Evolutionary conservation across 768 basidiomycete species (phyloP).

Genomic region (Infundibulicybe gibba): DNA sequence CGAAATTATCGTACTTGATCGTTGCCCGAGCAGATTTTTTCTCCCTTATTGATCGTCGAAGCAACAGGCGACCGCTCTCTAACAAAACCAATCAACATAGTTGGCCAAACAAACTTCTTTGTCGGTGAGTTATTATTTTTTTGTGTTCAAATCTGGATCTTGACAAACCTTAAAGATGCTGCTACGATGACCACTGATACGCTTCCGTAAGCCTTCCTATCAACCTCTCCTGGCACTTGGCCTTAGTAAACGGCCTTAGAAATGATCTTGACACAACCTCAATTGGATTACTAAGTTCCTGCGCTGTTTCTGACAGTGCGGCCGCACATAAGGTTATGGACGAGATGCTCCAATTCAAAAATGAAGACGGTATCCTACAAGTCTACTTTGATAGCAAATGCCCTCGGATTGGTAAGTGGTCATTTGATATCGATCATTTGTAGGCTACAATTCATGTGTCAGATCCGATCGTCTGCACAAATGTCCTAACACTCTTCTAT

Average conservation of each 20-base stretch:
- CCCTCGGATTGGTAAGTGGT: slow-evolving; percentile 14
- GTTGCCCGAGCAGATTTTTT: slow-evolving; percentile 20
- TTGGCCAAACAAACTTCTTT: too few species aligned
- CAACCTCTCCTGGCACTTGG: too few species aligned
- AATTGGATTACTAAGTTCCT: background rate
- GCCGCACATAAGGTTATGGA: too few species aligned
- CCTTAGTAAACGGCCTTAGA: background rate
- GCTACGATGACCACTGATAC: too few species aligned
- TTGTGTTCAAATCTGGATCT: too few species aligned
- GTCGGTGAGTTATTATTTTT: too few species aligned
- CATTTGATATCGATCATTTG: too few species aligned
- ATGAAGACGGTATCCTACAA: slow-evolving; percentile 2
- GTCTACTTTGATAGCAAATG: slow-evolving; percentile 29
- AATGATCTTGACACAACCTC: slow-evolving; percentile 2
- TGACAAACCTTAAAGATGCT: background rate
- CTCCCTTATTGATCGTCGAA: slow-evolving; percentile 38
- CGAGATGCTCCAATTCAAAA: background rate
- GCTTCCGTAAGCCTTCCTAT: too few species aligned
- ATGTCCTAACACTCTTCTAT: slow-evolving; percentile 32
- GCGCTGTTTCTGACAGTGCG: slow-evolving; percentile 14
- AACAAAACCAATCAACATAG: too few species aligned
- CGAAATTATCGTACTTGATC: too few species aligned
- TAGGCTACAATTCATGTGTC: slow-evolving; percentile 1
- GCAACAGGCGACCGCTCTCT: slow-evolving; percentile 18
- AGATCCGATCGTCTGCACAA: slow-evolving; percentile 35